Conservation (phyloP, 768 basidiomycete species). For the Hebeloma cylindrosporum region DNA sequence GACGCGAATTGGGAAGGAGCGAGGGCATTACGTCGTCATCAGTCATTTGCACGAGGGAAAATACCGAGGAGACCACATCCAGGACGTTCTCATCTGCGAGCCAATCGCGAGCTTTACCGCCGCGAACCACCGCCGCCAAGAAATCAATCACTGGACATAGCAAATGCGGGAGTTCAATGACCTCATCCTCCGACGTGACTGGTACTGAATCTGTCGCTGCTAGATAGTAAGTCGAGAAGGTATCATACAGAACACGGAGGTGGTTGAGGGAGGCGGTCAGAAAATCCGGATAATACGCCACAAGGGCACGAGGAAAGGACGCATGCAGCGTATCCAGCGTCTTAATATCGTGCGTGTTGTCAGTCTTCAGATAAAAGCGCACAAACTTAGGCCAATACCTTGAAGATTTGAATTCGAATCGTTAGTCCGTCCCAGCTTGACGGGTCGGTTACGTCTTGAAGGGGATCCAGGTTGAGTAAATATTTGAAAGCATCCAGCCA, state of each 20-base stretch:
- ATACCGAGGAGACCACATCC: conserved; percentile 52
- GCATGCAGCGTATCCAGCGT: conserved; percentile 77
- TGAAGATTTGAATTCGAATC: conserved; percentile 82
- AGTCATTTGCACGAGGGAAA: conserved; percentile 84
- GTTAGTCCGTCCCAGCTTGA: conserved; percentile 80
- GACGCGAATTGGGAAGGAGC: background rate
- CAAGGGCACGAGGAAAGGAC: conserved; percentile 76
- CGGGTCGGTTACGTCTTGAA: conserved; percentile 55
- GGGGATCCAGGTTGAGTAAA: conserved; percentile 64
- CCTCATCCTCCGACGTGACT: conserved; percentile 70
- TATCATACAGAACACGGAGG: conserved; percentile 55
- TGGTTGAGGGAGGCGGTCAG: conserved; percentile 59
- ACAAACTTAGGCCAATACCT: no score
- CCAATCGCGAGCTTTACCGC: conserved; percentile 66
- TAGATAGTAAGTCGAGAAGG: conserved; percentile 64
- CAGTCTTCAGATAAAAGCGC: no score
- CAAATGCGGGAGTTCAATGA: conserved; percentile 73
- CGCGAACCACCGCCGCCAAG: conserved; percentile 61
- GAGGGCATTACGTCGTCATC: conserved; percentile 70
- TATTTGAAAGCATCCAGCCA: conserved; percentile 93
- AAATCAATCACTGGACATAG: conserved; percentile 83
- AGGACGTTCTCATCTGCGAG: conserved; percentile 52
- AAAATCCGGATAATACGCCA: conserved; percentile 61
- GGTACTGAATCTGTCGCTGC: conserved; percentile 55
- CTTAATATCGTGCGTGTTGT: conserved; percentile 37